Conservation (phyloP, 2,329 filamentous ascomycete species). For the Diaporthe nobilis region DNA sequence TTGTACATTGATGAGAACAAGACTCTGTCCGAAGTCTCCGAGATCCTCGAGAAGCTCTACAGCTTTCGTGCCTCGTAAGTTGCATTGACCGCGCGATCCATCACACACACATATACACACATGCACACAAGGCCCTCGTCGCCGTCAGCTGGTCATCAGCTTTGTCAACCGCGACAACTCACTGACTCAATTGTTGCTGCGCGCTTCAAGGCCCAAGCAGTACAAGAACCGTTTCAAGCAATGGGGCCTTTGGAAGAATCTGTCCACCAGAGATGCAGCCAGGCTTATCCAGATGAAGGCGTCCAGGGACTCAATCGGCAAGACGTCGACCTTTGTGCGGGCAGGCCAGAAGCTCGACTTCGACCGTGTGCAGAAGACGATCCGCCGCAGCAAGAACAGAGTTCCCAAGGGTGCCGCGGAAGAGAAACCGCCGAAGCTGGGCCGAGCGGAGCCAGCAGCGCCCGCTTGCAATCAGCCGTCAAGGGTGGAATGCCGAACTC, state of each 20-base stretch:
- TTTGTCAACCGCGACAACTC: neutral
- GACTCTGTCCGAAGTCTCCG: slow-evolving; percentile 29
- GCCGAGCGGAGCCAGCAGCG: slow-evolving; percentile 24
- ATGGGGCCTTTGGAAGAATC: slow-evolving; percentile 40
- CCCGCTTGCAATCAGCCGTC: slow-evolving; percentile 29
- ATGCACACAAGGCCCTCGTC: neutral
- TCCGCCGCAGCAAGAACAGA: slow-evolving; percentile 39
- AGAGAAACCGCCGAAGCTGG: neutral
- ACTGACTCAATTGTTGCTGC: slow-evolving; percentile 13
- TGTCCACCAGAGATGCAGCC: slow-evolving; percentile 34
- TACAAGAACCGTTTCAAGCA: slow-evolving; percentile 40
- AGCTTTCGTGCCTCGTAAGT: slow-evolving; percentile 39
- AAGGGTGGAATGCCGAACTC: slow-evolving; percentile 37
- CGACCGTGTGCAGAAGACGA: slow-evolving; percentile 29
- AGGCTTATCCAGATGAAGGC: slow-evolving; percentile 34
- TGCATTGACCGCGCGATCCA: slow-evolving; percentile 12
- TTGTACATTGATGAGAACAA: slow-evolving; percentile 40
- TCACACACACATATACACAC: neutral
- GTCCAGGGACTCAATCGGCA: slow-evolving; percentile 35
- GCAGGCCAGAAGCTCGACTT: slow-evolving; percentile 37
- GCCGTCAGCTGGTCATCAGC: neutral
- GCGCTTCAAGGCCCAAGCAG: slow-evolving; percentile 35
- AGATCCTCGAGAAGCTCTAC: slow-evolving; percentile 12
- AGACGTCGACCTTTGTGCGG: slow-evolving; percentile 34
- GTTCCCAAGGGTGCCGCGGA: slow-evolving; percentile 15